Conservation (phyloP, 805 yeast species). For the Spencermartinsiella europaea region DNA sequence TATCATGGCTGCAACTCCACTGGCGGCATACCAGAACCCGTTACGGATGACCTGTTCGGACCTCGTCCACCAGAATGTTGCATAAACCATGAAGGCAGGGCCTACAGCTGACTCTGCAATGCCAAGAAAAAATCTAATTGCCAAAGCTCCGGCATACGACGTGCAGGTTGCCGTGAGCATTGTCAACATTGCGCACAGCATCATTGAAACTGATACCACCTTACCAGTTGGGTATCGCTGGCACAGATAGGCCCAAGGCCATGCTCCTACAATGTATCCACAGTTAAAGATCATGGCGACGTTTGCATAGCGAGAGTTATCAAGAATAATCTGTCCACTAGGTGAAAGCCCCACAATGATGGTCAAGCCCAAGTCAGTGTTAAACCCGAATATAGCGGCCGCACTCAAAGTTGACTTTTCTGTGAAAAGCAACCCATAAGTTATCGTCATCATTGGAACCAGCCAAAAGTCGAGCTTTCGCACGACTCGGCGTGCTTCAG, state of each 20-base stretch:
- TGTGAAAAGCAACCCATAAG: slow-evolving; percentile 51
- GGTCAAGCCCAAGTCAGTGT: slow-evolving; percentile 43
- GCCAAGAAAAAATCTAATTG: slow-evolving; percentile 47
- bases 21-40: slow-evolving; percentile 38
- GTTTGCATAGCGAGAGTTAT: slow-evolving; percentile 37
- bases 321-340: slow-evolving; percentile 14
- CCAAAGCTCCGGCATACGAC: slow-evolving; percentile 42
- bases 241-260: slow-evolving; percentile 7
- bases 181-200: slow-evolving; percentile 37
- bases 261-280: slow-evolving; percentile 35
- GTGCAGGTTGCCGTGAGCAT: slow-evolving; percentile 38
- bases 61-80: slow-evolving; percentile 52
- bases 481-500: slow-evolving; percentile 32
- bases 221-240: slow-evolving; percentile 22
- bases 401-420: slow-evolving; percentile 50
- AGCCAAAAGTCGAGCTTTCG: slow-evolving; percentile 50
- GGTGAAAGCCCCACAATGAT: slow-evolving; percentile 30
- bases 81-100: slow-evolving; percentile 53
- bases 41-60: slow-evolving; percentile 41
- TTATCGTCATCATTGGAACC: slow-evolving; percentile 47
- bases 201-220: slow-evolving; percentile 30
- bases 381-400: slow-evolving; percentile 49
- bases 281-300: slow-evolving; percentile 46
- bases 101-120: slow-evolving; percentile 48
- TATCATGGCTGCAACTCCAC: slow-evolving; percentile 41